Evolutionary conservation across 805 yeast genomes (phyloP).

Genomic region (Naumovozyma castellii): DNA sequence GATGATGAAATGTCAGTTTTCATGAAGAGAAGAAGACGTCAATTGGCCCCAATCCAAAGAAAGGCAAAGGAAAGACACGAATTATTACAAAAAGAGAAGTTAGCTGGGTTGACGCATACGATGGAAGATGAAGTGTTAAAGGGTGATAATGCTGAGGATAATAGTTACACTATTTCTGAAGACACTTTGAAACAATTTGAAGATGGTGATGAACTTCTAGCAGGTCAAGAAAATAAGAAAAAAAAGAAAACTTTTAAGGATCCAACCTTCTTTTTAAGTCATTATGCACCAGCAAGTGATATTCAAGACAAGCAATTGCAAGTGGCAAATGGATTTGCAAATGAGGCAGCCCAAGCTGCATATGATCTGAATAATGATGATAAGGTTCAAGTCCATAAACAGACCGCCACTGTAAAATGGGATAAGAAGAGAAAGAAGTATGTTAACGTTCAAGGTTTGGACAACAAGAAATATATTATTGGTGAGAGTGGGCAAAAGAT

Average conservation of each 20-base stretch:
- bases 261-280: constrained; percentile 72
- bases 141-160: constrained; percentile 36
- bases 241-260: constrained; percentile 56
- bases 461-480: constrained; percentile 70
- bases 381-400: constrained; percentile 57
- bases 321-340: constrained; percentile 56
- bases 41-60: constrained; percentile 79
- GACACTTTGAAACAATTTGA: constrained; percentile 34
- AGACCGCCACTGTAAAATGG: constrained; percentile 70
- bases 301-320: constrained; percentile 74
- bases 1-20: constrained; percentile 66
- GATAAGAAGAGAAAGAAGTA: constrained; percentile 88
- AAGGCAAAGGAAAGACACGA: constrained; percentile 63
- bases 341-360: constrained; percentile 75
- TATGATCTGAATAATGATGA: constrained; percentile 79
- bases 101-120: constrained; percentile 63
- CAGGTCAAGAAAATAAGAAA: constrained; percentile 18
- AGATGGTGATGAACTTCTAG: constrained; percentile 31
- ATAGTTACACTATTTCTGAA: constrained; percentile 39
- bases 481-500: constrained; percentile 91
- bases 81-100: constrained; percentile 59
- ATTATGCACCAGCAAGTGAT: constrained; percentile 73
- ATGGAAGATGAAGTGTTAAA: constrained; percentile 65
- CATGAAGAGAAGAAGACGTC: constrained; percentile 80
- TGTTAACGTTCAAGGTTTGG: constrained; percentile 68